Base-by-base conservation (phyloP, 495 filamentous ascomycete species). In the Penicillium steckii region DNA sequence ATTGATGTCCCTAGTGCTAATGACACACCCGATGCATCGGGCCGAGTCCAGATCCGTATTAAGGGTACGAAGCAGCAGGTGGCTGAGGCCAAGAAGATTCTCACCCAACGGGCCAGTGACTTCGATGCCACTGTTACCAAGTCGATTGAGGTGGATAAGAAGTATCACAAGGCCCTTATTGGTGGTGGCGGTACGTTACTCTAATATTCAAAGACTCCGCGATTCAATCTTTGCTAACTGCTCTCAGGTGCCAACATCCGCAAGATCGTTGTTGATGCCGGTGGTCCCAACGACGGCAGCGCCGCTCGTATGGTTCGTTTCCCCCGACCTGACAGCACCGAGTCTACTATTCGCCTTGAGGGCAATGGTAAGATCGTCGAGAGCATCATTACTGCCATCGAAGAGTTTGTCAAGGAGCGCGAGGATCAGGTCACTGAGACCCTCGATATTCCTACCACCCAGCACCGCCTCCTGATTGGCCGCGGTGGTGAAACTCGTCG, bases 11-110 rank as follows among this genome's bases (percentile, higher is more conserved):
- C 93, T 4, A 81, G 85, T 41, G 75, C 65, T 21, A 72, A 79
- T 29, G 83, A 87, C 55, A 71, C 78, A 4, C 74, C 79, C 13
- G 84, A 90, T 52, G 70, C 80, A 17, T 76, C 76, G 23, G 81
- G 81, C 18, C 75, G 83, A 26, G 87, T 92, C 15, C 85, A 95
- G 59, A 94, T 99, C 65, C 85, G 84, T 56, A 79, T 97, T 56
- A 91, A 89, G 75, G 94, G 94, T 41, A 93, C 88, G 17, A 93
- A 95, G 74, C 75, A 87, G 55, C 87, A 93, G 55, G 95, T 97
- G 48, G 84, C 88, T 21, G 85, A 89, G 25, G 93, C 94, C 4
- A 93, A 95, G 83, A 89, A 88, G 75, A 70, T 92, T 22, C 73
- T 97, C 44, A 83, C 91, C 63, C 85, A 93, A 70, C 91, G 91